phyloP scores from a whole-genome alignment of 192 early-diverging fungal species.

The Glomus cerebriforme region DNA sequence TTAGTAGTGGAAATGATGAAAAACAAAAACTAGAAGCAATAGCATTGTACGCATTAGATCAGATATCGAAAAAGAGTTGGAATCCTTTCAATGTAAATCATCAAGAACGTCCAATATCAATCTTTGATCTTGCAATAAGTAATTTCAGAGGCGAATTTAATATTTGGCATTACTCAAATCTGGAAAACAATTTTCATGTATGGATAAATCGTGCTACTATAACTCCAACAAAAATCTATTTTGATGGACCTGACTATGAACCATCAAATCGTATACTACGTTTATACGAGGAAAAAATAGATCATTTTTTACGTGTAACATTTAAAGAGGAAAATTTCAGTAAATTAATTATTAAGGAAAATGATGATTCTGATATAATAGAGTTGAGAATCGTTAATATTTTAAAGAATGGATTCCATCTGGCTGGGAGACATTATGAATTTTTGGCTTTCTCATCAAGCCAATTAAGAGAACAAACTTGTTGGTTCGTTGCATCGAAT shows the following conservation, averaged over 20 bases:
- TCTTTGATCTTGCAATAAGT: not conserved
- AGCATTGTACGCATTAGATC: slow-evolving; percentile 6
- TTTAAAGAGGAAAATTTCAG: slow-evolving; percentile 66
- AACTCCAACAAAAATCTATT: slow-evolving; percentile 67
- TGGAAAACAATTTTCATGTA: not conserved
- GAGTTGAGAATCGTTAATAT: slow-evolving; percentile 50
- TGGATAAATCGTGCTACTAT: slow-evolving; percentile 35
- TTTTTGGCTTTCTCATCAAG: slow-evolving; percentile 68
- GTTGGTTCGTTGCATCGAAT: slow-evolving; percentile 56
- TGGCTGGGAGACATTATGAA: slow-evolving; percentile 55
- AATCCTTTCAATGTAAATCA: not conserved
- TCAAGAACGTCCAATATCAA: not conserved
- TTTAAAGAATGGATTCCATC: slow-evolving; percentile 52
- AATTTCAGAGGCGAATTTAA: not conserved
- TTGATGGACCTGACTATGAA: slow-evolving; percentile 63
- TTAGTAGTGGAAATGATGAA: no score
- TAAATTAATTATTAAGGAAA: slow-evolving; percentile 36
- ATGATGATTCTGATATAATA: slow-evolving; percentile 43
- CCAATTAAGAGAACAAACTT: slow-evolving; percentile 62
- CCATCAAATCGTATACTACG: slow-evolving; percentile 74
- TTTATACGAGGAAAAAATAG: slow-evolving; percentile 47
- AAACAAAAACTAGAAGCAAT: not conserved
- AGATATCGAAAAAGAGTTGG: not conserved
- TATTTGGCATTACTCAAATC: not conserved
- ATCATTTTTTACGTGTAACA: slow-evolving; percentile 69